Evolutionary conservation across 2,329 filamentous ascomycete genomes (phyloP).

Genomic region (Tolypocladium ovalisporum): DNA sequence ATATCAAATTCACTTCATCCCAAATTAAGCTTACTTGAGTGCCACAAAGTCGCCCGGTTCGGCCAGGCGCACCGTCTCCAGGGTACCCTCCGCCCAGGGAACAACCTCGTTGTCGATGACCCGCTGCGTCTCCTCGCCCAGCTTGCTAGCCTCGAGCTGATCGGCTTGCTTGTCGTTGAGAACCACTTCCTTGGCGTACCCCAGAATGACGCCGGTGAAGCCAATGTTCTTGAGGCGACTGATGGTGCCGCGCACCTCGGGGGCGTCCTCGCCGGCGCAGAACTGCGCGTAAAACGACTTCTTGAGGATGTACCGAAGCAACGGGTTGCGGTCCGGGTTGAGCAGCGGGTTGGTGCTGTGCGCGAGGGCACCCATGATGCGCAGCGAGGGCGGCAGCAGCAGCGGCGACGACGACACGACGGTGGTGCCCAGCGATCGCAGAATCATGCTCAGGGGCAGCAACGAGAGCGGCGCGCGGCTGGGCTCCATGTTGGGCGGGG

Average conservation of each 20-base stretch:
- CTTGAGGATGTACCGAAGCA: conserved; percentile 62
- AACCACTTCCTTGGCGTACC: conserved; percentile 76
- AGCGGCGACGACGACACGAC: conserved; percentile 59
- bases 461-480: conserved; percentile 45
- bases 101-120: conserved; percentile 49
- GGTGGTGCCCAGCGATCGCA: conserved; percentile 60
- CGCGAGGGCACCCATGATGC: conserved; percentile 57
- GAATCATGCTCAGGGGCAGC: conserved; percentile 53
- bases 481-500: conserved; percentile 14
- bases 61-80: conserved; percentile 64
- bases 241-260: conserved; percentile 58
- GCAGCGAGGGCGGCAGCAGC: conserved; percentile 60
- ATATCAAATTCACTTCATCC: neutral
- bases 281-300: conserved; percentile 86
- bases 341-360: conserved; percentile 56
- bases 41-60: conserved; percentile 51
- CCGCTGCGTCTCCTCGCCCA: conserved; percentile 35
- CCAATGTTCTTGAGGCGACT: conserved; percentile 59
- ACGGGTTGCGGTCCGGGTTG: conserved; percentile 63
- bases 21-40: conserved; percentile 37
- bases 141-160: conserved; percentile 30
- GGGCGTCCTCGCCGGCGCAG: conserved; percentile 67
- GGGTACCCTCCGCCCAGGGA: conserved; percentile 62
- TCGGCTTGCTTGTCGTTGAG: conserved; percentile 43
- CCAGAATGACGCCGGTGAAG: conserved; percentile 73